Evolutionary conservation across 352 stramenopile species (phyloP).

Genomic region (Phytophthora multivora): DNA sequence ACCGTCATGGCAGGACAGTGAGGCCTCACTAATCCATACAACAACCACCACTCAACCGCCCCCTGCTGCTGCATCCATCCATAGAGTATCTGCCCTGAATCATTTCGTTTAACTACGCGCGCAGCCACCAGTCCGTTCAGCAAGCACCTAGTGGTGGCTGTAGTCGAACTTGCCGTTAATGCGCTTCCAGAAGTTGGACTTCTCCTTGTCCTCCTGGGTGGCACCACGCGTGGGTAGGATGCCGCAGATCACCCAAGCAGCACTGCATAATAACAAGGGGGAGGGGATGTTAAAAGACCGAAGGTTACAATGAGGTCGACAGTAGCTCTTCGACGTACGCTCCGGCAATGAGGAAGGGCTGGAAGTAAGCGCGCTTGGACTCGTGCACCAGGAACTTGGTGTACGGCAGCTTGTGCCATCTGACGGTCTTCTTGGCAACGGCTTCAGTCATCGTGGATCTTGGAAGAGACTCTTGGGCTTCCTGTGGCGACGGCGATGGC

Average conservation of each 20-base stretch:
- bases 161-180: slow-evolving; percentile 85
- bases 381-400: slow-evolving; percentile 80
- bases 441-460: slow-evolving; percentile 51
- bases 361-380: slow-evolving; percentile 80
- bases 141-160: slow-evolving; percentile 69
- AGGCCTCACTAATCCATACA: slow-evolving; percentile 1
- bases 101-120: slow-evolving; percentile 8
- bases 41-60: neutral
- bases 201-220: slow-evolving; percentile 82
- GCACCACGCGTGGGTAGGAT: slow-evolving; percentile 79
- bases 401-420: slow-evolving; percentile 86
- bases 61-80: neutral
- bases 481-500: slow-evolving; percentile 15
- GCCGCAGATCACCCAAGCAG: slow-evolving; percentile 83
- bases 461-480: slow-evolving; percentile 6
- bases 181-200: slow-evolving; percentile 89
- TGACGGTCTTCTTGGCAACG: slow-evolving; percentile 64
- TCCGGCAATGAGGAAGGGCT: slow-evolving; percentile 81
- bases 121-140: neutral
- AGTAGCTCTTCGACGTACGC: slow-evolving; percentile 42
- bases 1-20: slow-evolving; percentile 3
- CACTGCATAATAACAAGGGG: slow-evolving; percentile 27
- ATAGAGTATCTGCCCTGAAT: neutral
- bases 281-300: neutral
- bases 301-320: neutral